Evolutionary conservation across 2,329 filamentous ascomycete genomes (phyloP), one percentile per base, ranked within the genome.

Genomic region (Penicillium hesseltinei): DNA sequence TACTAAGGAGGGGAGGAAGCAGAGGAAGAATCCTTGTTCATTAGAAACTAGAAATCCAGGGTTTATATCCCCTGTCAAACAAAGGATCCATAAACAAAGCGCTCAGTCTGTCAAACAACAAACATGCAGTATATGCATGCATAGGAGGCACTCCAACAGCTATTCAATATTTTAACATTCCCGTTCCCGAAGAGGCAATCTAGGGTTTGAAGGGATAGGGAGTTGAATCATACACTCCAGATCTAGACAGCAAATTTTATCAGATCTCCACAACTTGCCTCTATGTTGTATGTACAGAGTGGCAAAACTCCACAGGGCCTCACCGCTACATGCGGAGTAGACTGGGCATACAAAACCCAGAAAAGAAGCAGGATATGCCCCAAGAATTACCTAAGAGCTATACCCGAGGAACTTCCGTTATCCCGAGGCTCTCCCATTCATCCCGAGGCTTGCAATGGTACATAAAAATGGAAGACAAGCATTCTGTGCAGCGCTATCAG

Each of bases 291-390:
- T 21, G 19, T 21, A 19, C 8, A 38, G 46, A 48, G 13, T 19
- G 31, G 4, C 25, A 15, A 38, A 38, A 58, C 42, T 51, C 49
- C 45, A 21, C 38, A 54, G 19, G 27, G 54, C 35, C 54, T 62
- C 60, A 65, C 62, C 61, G 62, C 63, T 62, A 49, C 51, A 63
- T 60, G 62, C 58, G 63, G 62, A 64, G 58, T 59, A 60, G 33
- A 27, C 46, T 51, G 47, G 49, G 53, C 19, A 42, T 36, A 36
- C 38, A 46, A 56, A 60, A 56, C 51, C 58, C 56, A 40, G 59
- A 51, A 43, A 57, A 55, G 55, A 57, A 51, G 51, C 45, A 54
- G 33, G 39, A 46, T 15, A 23, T 44, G 39, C 11, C 38, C 49
- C 50, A 52, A 25, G 2, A 6, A 45, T 25, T 27, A 19, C 39